Percentiles rank a stretch among this genome's conserved stretches.
These are phyloP conservation scores for Hypoxylon subgilvum DNA, from an alignment of 495 filamentous ascomycete species.

Conservation along the genomic window DNA sequence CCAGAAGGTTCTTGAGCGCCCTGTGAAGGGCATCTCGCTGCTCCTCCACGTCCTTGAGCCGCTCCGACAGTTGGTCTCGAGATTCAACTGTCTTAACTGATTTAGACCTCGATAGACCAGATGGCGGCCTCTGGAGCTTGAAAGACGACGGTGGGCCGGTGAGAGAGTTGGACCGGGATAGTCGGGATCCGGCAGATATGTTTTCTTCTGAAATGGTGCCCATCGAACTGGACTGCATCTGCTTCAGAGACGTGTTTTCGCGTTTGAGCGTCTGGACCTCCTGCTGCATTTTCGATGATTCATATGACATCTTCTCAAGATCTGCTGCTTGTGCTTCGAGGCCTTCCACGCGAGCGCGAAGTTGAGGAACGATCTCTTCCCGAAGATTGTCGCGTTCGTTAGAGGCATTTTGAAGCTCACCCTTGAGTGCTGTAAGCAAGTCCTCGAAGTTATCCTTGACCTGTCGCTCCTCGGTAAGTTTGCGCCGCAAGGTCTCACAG, in stretches of 20 bases:
- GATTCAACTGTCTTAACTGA: conserved; percentile 67
- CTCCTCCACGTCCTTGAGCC: conserved; percentile 87
- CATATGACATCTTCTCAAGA: conserved; percentile 71
- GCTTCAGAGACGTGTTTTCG: conserved; percentile 62
- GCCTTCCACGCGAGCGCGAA: conserved; percentile 76
- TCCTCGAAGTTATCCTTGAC: conserved; percentile 95
- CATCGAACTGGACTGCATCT: conserved; percentile 33
- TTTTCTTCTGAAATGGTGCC: conserved; percentile 40
- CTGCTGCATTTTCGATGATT: conserved; percentile 78
- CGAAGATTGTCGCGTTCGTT: conserved; percentile 91
- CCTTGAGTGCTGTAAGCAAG: conserved; percentile 78
- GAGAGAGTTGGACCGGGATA: conserved; percentile 55
- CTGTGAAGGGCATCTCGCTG: conserved; percentile 92
- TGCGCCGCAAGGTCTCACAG: conserved; percentile 77
- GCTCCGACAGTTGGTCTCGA: conserved; percentile 75
- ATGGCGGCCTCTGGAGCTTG: conserved; percentile 44
- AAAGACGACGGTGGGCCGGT: conserved; percentile 42
- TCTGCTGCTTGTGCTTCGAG: conserved; percentile 72
- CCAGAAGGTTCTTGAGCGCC: conserved; percentile 83
- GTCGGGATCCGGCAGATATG: conserved; percentile 29
- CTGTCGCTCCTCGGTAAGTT: conserved; percentile 82
- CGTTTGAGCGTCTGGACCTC: conserved; percentile 73
- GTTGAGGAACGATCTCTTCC: conserved; percentile 80
- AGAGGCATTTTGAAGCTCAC: conserved; percentile 78
- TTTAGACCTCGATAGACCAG: conserved; percentile 63